Evolutionary conservation across 345 rosid genomes (phyloP), one percentile per base, ranked within the genome.

Genomic region (Brassica nigra): DNA sequence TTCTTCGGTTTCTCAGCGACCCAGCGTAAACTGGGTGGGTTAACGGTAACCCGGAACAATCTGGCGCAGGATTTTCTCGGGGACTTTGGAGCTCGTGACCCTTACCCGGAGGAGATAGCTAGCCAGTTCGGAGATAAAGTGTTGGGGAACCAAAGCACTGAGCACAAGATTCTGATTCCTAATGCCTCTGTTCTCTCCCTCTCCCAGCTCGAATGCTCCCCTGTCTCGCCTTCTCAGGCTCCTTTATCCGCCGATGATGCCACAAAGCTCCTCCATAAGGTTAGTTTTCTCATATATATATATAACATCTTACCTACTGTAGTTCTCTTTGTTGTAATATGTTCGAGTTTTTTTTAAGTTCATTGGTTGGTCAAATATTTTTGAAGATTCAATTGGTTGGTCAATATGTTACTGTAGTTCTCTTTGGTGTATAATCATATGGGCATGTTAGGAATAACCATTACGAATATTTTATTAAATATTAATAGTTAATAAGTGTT

Each of bases 91-190:
- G 82, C 82, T 30, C 77, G 82, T 5, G 82, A 79, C 74, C 82
- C 82, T 8, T 79, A 79, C 42, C 82, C 82, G 31, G 90, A 81
- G 47, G 99, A 95, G 82, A 3, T 95, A 62, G 99, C 88, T 36
- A 95, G 98, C 52, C 74, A 78, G 1, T 95, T 93, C 85, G 99
- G 70, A 2, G 99, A 93, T 8, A 95, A 86, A 84, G 98, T 95
- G 44, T 68, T 90, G 75, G 98, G 98, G 0, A 68, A 78, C 49
- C 77, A 69, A 71, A 76, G 86, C 83, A 90, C 94, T 10, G 98
- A 95, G 76, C 97, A 91, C 69, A 95, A 87, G 86, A 91, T 91
- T 76, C 84, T 95, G n/a, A 95, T 95, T 30, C 99, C 97, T 15
- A 85, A 76, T 23, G 61, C 87, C 20, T 87, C 97, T 12, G 92